Conservation (phyloP, 2,329 filamentous ascomycete genomes). For the Trichophyton rubrum region DNA sequence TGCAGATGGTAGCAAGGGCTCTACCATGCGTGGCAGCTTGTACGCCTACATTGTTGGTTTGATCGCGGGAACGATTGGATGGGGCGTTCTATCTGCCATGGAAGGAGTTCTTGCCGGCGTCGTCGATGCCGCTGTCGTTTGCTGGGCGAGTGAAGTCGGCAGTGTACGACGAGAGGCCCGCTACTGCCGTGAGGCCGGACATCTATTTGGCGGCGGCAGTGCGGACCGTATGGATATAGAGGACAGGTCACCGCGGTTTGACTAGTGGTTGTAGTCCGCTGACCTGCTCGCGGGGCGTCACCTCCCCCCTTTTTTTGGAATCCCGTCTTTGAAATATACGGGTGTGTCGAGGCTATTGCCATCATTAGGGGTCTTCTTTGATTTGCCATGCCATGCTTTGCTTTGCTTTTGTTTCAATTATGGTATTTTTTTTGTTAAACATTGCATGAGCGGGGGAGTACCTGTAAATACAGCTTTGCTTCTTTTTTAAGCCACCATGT, state of each 20-base stretch:
- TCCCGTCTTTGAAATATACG: not conserved
- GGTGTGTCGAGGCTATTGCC: not conserved
- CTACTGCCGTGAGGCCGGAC: constrained; percentile 84
- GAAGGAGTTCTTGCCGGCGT: constrained; percentile 79
- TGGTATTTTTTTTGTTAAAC: not conserved
- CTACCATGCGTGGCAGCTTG: constrained; percentile 56
- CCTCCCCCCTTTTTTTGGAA: not conserved
- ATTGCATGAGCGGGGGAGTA: constrained; percentile 4
- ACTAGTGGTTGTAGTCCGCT: not conserved
- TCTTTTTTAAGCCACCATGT: not conserved
- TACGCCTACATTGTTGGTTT: constrained; percentile 93
- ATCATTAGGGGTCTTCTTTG: not conserved
- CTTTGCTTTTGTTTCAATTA: not conserved
- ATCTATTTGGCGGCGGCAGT: constrained; percentile 59
- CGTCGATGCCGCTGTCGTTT: constrained; percentile 77
- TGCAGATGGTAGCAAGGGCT: constrained; percentile 33
- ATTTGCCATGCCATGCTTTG: too few species aligned
- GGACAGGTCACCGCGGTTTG: not conserved
- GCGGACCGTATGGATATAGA: constrained; percentile 1
- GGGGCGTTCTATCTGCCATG: constrained; percentile 82
- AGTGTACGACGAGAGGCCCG: constrained; percentile 50
- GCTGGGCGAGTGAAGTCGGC: constrained; percentile 79
- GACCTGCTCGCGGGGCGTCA: not conserved
- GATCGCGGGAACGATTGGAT: constrained; percentile 87
- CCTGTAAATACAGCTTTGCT: constrained; percentile 2